A percentile compares a stretch with the other conserved stretches of the same genome.
Conservation (phyloP, 2,329 filamentous ascomycete genomes). For the Claviceps sorghi region DNA sequence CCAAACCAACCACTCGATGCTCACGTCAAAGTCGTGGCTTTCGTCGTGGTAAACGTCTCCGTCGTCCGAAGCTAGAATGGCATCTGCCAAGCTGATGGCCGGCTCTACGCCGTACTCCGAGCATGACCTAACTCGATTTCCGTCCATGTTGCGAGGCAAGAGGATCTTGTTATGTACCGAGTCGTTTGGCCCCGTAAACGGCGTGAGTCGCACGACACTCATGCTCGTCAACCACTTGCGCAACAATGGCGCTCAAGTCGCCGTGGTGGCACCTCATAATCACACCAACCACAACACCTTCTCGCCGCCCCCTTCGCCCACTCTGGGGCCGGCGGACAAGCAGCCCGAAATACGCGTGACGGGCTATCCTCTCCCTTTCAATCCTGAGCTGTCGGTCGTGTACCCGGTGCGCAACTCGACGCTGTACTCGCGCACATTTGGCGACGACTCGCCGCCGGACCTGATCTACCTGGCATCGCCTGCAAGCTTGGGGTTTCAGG, state of each 20-base stretch:
- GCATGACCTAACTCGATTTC: slow-evolving; percentile 31
- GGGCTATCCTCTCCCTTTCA: slow-evolving; percentile 55
- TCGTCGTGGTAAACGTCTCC: not conserved
- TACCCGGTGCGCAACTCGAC: slow-evolving; percentile 52
- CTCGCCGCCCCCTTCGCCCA: slow-evolving; percentile 25
- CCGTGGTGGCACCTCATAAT: slow-evolving; percentile 50
- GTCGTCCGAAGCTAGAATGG: slow-evolving; percentile 4
- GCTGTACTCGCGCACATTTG: slow-evolving; percentile 46
- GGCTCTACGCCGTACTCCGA: slow-evolving; percentile 9
- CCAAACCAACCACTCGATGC: too few relatives aligned
- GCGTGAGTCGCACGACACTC: slow-evolving; percentile 56
- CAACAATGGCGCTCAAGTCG: slow-evolving; percentile 47
- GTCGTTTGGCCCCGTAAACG: slow-evolving; percentile 58
- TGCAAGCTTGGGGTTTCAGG: slow-evolving; percentile 55
- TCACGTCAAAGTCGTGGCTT: not conserved
- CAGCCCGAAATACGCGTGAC: slow-evolving; percentile 41
- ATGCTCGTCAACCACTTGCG: slow-evolving; percentile 55
- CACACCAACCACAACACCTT: slow-evolving; percentile 41
- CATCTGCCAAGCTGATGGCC: slow-evolving; percentile 3
- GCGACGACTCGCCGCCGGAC: slow-evolving; percentile 36
- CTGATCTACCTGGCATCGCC: slow-evolving; percentile 57
- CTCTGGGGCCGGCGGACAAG: slow-evolving; percentile 17
- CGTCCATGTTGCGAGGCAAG: slow-evolving; percentile 38
- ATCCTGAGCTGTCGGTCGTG: slow-evolving; percentile 54
- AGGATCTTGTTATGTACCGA: slow-evolving; percentile 54